A percentile compares a stretch with the other conserved stretches of the same genome.
Evolutionary conservation across 768 basidiomycete genomes (phyloP).

Genomic region (Macrolepiota dolichaula): DNA sequence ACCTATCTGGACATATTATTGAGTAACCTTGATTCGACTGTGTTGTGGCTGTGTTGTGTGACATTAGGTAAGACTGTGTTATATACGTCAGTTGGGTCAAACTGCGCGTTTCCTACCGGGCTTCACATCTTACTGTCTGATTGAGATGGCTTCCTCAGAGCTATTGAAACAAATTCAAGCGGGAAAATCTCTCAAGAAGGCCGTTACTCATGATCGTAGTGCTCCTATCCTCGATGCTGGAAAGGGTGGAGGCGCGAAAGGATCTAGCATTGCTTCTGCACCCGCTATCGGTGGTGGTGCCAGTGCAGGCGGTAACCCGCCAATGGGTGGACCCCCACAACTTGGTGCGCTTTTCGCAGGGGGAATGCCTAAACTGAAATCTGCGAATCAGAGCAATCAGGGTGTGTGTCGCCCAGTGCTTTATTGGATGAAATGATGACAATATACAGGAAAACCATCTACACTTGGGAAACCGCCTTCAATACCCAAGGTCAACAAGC

Average conservation of each 20-base stretch:
- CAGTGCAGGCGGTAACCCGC: conserved; percentile 13
- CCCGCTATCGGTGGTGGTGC: conserved; percentile 15
- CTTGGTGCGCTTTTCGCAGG: conserved; percentile 85
- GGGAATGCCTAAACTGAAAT: conserved; percentile 87
- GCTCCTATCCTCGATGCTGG: conserved; percentile 53
- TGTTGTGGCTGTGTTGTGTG: too few species aligned
- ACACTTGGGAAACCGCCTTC: conserved; percentile 64
- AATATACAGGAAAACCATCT: conserved; percentile 51
- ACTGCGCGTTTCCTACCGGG: not conserved
- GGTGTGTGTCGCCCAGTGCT: conserved; percentile 35
- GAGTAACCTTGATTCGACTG: not conserved
- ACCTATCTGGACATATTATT: too few species aligned
- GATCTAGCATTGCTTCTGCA: conserved; percentile 3
- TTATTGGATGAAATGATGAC: not conserved
- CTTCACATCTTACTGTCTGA: conserved; percentile 4
- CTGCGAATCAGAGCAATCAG: conserved; percentile 59
- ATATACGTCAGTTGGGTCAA: not conserved
- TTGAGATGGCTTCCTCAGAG: conserved; percentile 67
- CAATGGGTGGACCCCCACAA: conserved; percentile 61
- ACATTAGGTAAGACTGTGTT: not conserved
- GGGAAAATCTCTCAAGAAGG: conserved; percentile 79
- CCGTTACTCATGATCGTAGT: conserved; percentile 81
- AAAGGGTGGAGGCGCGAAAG: conserved; percentile 32
- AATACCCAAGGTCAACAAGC: conserved; percentile 45
- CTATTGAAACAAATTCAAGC: conserved; percentile 80